Conservation (phyloP, 441 rosid species). For the Syzygium malaccense region DNA sequence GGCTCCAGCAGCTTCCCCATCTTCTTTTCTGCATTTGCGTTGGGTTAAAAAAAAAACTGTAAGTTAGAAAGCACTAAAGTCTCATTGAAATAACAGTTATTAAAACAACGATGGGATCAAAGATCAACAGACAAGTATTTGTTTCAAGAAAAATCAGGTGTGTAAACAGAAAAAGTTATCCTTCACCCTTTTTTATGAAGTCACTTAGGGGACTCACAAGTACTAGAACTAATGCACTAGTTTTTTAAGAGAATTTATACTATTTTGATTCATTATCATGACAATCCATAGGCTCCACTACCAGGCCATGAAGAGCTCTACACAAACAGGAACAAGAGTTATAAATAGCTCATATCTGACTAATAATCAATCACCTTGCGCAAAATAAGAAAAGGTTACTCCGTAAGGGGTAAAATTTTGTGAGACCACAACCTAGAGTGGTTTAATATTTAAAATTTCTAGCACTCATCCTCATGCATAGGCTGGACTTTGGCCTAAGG, state of each 20-base stretch:
- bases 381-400: not conserved
- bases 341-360: not conserved
- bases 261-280: not conserved
- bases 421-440: not conserved
- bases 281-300: not conserved
- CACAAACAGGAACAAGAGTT: not conserved
- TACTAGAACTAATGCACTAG: not conserved
- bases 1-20: conserved; percentile 83
- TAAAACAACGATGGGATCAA: not conserved
- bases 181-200: not conserved
- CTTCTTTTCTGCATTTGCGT: conserved; percentile 55
- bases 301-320: not conserved
- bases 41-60: not conserved
- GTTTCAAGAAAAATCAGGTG: not conserved
- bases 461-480: not conserved
- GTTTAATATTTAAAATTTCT: not conserved
- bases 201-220: not conserved
- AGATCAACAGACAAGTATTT: not conserved
- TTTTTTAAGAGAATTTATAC: not conserved
- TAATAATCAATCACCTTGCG: not conserved
- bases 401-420: not conserved
- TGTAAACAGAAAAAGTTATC: not conserved
- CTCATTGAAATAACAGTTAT: not conserved
- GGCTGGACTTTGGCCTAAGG: not conserved
- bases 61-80: not conserved